These are phyloP conservation scores for Ramaria sp. DNA, from an alignment of 768 basidiomycete species.

Conservation along the genomic window DNA sequence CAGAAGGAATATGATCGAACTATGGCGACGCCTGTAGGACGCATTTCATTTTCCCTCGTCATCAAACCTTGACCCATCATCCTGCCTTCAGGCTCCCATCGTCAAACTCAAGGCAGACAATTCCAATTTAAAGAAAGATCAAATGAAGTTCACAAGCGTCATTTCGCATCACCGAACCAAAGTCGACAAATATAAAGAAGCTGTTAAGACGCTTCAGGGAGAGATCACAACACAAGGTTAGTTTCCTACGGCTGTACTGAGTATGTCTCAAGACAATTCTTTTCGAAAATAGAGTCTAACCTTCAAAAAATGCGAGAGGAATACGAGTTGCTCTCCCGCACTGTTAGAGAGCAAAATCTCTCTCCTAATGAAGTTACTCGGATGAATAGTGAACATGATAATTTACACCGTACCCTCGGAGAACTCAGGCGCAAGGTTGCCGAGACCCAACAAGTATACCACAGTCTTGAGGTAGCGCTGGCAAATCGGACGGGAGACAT, in stretches of 20 bases:
- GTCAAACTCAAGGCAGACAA: constrained; percentile 52
- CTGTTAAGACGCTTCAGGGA: constrained; percentile 49
- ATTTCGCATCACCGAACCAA: constrained; percentile 42
- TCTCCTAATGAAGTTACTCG: constrained; percentile 82
- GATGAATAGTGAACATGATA: constrained; percentile 87
- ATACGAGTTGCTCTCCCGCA: constrained; percentile 45
- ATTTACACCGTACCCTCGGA: constrained; percentile 57
- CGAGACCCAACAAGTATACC: constrained; percentile 60
- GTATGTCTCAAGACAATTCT: background rate
- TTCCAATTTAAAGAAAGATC: constrained; percentile 56
- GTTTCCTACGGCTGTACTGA: constrained; percentile 11
- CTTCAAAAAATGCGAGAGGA: constrained; percentile 56
- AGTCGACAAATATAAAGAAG: constrained; percentile 9
- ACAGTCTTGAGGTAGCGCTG: constrained; percentile 76
- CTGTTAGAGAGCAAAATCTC: constrained; percentile 81
- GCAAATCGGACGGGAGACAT: constrained; percentile 70
- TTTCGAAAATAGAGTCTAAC: constrained; percentile 35
- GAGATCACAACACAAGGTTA: constrained; percentile 49
- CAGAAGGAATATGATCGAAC: constrained; percentile 34
- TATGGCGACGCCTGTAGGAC: constrained; percentile 19
- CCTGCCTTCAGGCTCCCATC: constrained; percentile 41
- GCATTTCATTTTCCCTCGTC: background rate
- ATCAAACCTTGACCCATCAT: background rate
- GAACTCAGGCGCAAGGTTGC: constrained; percentile 67
- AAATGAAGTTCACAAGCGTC: constrained; percentile 69